phyloP scores from a whole-genome alignment of 768 basidiomycete species.

The Coprinopsis strossmayeri region DNA sequence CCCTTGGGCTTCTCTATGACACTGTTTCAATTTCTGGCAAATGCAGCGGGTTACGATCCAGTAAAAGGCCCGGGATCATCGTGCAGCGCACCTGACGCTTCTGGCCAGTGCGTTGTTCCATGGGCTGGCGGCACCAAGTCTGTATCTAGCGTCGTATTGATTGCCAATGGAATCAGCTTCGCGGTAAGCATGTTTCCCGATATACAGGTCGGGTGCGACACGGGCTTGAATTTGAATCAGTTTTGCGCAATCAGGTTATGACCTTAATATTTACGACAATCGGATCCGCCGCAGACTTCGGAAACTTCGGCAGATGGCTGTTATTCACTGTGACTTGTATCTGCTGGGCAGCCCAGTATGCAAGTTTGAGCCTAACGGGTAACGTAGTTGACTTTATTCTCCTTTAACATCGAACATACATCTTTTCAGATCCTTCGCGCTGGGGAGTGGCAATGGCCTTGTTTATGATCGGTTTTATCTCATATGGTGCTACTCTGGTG shows the following conservation, averaged over 20 bases:
- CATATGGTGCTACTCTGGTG: slow-evolving; percentile 75
- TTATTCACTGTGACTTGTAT: slow-evolving; percentile 64
- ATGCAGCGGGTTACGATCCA: slow-evolving; percentile 71
- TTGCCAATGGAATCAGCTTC: slow-evolving; percentile 73
- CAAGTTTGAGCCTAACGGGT: slow-evolving; percentile 70
- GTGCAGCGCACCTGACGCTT: slow-evolving; percentile 48
- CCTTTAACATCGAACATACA: neutral
- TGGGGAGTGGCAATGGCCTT: slow-evolving; percentile 77
- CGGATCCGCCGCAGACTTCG: slow-evolving; percentile 68
- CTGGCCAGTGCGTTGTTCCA: slow-evolving; percentile 72
- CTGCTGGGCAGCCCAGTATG: slow-evolving; percentile 79
- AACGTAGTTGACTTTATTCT: slow-evolving; percentile 15
- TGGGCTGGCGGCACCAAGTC: slow-evolving; percentile 71
- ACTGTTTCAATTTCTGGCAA: slow-evolving; percentile 66
- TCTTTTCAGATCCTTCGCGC: slow-evolving; percentile 44
- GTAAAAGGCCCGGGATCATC: slow-evolving; percentile 62
- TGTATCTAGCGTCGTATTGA: slow-evolving; percentile 69
- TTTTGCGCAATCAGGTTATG: slow-evolving; percentile 70
- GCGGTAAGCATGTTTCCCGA: slow-evolving; percentile 36
- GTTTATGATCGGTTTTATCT: slow-evolving; percentile 74
- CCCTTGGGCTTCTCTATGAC: slow-evolving; percentile 67
- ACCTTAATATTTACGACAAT: slow-evolving; percentile 78
- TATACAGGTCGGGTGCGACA: neutral
- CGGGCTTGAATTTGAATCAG: neutral
- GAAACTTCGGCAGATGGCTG: slow-evolving; percentile 72